Evolutionary conservation across 257 asterid genomes (phyloP).

Genomic region (Jaltomata sinuosa): DNA sequence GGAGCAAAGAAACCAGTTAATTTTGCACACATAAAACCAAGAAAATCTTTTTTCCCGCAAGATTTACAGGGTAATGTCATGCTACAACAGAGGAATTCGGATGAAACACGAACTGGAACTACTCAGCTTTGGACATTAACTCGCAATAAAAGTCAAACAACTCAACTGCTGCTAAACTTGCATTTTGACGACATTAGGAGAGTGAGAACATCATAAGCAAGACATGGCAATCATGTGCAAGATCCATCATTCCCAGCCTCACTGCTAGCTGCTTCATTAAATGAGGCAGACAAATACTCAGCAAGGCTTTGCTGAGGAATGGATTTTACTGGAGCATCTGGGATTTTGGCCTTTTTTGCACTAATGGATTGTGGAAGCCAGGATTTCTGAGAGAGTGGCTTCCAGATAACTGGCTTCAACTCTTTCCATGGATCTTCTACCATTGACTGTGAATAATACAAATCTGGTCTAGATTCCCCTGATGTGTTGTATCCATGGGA

Average conservation of each 20-base stretch:
- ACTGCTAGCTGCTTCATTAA: constrained; percentile 28
- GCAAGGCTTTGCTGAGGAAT: constrained; percentile 61
- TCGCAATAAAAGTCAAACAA: background rate
- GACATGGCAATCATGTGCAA: constrained; percentile 9
- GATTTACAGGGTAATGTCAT: background rate
- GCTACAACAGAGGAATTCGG: background rate
- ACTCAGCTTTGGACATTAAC: background rate
- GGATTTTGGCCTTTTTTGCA: constrained; percentile 46
- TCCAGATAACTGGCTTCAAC: constrained; percentile 53
- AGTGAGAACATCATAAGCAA: background rate
- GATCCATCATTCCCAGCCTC: constrained; percentile 15
- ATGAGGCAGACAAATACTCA: constrained; percentile 65
- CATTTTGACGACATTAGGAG: background rate
- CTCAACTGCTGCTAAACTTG: background rate
- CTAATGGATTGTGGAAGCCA: constrained; percentile 49
- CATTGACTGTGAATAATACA: constrained; percentile 60
- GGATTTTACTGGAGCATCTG: constrained; percentile 22
- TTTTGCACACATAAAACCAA: background rate
- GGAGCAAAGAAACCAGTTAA: background rate
- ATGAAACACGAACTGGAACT: background rate
- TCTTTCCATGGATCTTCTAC: constrained; percentile 74
- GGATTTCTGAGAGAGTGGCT: constrained; percentile 16
- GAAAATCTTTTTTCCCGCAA: background rate
- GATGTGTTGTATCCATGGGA: background rate
- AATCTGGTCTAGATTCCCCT: background rate